A percentile compares a stretch with the other conserved stretches of the same genome.
Evolutionary conservation across 305 asterid genomes (phyloP).

Genomic region (Coffea humblotiana): DNA sequence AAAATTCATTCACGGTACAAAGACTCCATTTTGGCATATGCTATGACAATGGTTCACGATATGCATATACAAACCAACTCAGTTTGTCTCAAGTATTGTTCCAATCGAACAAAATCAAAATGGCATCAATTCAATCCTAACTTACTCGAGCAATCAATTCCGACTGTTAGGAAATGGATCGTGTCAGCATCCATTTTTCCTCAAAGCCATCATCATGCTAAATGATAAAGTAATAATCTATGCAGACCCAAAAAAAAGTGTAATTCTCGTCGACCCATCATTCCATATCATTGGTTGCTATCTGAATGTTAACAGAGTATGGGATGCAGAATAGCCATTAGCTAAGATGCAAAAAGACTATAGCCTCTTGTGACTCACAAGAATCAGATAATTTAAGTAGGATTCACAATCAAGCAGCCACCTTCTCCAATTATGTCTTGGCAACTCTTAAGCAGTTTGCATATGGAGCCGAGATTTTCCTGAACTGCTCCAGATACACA

Average conservation of each 20-base stretch:
- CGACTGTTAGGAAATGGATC: not conserved
- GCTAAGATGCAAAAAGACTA: not conserved
- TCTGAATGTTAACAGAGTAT: not conserved
- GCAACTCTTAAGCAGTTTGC: not conserved
- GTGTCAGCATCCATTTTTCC: not conserved
- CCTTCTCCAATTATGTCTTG: not conserved
- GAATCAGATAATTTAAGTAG: not conserved
- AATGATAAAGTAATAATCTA: not conserved
- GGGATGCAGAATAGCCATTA: not conserved
- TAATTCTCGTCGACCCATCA: not conserved
- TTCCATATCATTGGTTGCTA: not conserved
- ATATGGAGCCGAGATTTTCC: not conserved
- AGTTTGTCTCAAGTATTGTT: no score
- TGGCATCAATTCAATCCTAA: not conserved
- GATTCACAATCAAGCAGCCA: not conserved
- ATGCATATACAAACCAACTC: not conserved
- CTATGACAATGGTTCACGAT: not conserved
- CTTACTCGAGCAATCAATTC: not conserved
- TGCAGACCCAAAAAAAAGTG: not conserved
- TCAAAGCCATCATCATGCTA: not conserved
- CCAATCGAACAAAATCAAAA: no score
- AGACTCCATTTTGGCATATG: not conserved
- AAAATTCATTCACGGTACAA: not conserved
- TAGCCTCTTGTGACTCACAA: not conserved
- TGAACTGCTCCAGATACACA: not conserved